Evolutionary conservation across 164 flowering plant species (phyloP), one percentile per base, ranked within the genome.

Genomic region (Nymphaea thermarum): DNA sequence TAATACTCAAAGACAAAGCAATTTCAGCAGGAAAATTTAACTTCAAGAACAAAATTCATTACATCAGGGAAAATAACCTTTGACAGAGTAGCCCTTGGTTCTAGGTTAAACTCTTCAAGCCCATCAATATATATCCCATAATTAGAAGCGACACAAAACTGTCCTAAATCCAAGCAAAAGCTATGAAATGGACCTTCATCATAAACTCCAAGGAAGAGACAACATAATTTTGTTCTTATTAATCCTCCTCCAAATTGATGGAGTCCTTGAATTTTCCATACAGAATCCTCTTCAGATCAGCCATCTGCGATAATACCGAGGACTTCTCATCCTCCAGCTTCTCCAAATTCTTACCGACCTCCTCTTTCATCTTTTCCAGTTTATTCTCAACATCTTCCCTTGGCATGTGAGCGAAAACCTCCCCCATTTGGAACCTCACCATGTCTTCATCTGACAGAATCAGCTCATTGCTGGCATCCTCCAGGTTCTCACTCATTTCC

Each of bases 161-260:
- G 36, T 25, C 36, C 36, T 25, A 25, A 25, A 25, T 25, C 36
- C 36, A 25, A 25, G 36, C 36, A 25, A 25, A 25, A 25, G 36
- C 36, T 25, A 25, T 25, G 36, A 25, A 25, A 25, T 25, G 1
- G 36, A 25, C 36, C 36, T 25, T 25, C 36, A 1, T 25, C 36
- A 25, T 25, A 25, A 25, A 25, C 1, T 25, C 36, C 36, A 25
- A 25, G 1, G 36, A 25, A 25, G 36, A 25, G 36, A 25, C 36
- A 25, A 25, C 36, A 25, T 25, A 25, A 25, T 25, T 25, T 25
- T 25, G 36, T 25, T 25, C 36, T 25, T 25, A 47, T 47, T 70
- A 91, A 67, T 93, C 97, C 79, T 93, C 97, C 79, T 93, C 98
- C 44, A 93, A 87, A 74, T 94, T 94, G 76, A 94, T 91, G 11